Evolutionary conservation across 495 filamentous ascomycete genomes (phyloP).

Genomic region (Penicillium cataractarum): DNA sequence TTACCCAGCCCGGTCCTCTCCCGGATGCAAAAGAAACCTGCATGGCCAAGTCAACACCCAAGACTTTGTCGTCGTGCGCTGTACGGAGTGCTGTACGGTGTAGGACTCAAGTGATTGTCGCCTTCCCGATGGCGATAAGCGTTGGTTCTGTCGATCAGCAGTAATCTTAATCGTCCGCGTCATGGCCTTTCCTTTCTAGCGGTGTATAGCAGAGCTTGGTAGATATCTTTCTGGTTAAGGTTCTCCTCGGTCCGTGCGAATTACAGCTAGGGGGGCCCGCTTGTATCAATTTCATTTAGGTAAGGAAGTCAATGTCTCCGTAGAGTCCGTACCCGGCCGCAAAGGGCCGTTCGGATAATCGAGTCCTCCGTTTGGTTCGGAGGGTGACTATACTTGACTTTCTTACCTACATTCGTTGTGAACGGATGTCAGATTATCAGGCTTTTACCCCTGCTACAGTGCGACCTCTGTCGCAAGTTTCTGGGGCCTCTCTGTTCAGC

Average conservation of each 20-base stretch:
- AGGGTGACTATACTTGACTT: too few species aligned
- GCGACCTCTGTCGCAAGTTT: not conserved
- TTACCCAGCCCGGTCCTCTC: not conserved
- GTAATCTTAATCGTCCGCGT: conserved; percentile 30
- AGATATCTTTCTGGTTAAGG: not conserved
- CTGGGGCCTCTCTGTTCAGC: not conserved
- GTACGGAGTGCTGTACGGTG: not conserved
- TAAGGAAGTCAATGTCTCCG: not conserved
- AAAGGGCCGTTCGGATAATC: not conserved
- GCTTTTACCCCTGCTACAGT: not conserved
- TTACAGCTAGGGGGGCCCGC: not conserved
- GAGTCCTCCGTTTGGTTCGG: not conserved
- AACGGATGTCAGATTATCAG: too few species aligned
- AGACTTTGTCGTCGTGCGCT: not conserved
- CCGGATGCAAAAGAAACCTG: not conserved
- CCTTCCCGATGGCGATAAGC: conserved; percentile 18
- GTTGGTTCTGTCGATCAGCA: conserved; percentile 20
- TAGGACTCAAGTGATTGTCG: not conserved
- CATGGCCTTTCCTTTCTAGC: conserved; percentile 8
- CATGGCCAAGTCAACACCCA: not conserved
- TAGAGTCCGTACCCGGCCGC: not conserved
- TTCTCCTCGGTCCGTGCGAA: not conserved
- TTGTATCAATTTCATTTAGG: not conserved
- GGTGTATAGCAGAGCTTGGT: not conserved
- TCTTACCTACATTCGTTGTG: not conserved